Evolutionary conservation across 148 eudicot species (phyloP), one percentile per base, ranked within the genome.

Genomic region (Chenopodium quinoa): DNA sequence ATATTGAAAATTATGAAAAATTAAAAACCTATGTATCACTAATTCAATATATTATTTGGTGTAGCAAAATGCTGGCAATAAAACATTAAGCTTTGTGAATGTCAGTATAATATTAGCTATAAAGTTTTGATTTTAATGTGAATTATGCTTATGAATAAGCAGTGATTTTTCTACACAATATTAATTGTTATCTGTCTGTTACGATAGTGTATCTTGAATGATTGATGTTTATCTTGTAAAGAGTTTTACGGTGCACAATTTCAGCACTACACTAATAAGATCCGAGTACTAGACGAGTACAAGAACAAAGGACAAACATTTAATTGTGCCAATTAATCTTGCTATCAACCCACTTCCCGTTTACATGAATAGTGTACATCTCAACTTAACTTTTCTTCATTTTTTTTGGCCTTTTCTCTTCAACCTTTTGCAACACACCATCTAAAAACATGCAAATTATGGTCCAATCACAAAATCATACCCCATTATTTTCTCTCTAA

Each of bases 231-330:
- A 40, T 71, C 73, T 37, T 54, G 68, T 50, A 47, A 70, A 58
- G 7, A 47, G 27, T 75, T 13, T 75, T 50, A 60, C 13, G 58
- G 14, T 56, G 58, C 20, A 63, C 10, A 20, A 1, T 37, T 6
- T 6, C 50, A 60, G 1, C 3, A 71, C 20, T 9, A 70, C 9
- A 17, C 16, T 62, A 73, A 46, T 22, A 14, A 56, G 62, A 56
- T 56, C 62, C 62, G 22, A 56, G 16, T 56, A 56, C 62, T 56
- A 48, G 27, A 68, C n/a, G 25, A 40, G 17, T 71, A 77, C 84
- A 82, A 77, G n/a, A 60, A 72, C 66, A 29, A 40, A 12, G 9
- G 81, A 82, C 84, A 82, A 77, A 77, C 4, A 46, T 11, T 71
- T 16, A n/a, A 7, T 71, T 66, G 81, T 69, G 56, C 77, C 72